These are phyloP conservation scores for Neopestalotiopsis clavispora DNA, from an alignment of 2,329 filamentous ascomycete genomes.

Conservation along the genomic window DNA sequence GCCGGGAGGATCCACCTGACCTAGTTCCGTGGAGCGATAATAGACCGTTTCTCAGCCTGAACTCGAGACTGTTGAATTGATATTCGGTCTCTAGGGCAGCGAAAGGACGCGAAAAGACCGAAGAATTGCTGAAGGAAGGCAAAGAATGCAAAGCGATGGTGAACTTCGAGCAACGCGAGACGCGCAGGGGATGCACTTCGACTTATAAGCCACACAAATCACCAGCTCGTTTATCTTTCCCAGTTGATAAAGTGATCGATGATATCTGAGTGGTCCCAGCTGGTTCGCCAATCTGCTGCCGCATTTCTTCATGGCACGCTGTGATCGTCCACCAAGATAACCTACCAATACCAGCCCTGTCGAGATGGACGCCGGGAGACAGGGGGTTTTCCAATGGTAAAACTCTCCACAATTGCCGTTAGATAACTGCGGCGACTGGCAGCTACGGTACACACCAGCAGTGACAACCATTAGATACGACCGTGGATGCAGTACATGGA, in stretches of 20 bases:
- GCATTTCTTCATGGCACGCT: not conserved
- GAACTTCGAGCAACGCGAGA: not conserved
- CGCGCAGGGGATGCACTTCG: not conserved
- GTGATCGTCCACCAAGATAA: not conserved
- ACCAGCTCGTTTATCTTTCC: not conserved
- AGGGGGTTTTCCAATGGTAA: not conserved
- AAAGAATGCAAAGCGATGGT: not conserved
- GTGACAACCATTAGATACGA: no score
- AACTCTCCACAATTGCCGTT: conserved; percentile 8
- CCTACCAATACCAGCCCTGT: conserved; percentile 3
- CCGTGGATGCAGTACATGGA: no score
- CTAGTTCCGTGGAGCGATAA: not conserved
- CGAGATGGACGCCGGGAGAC: conserved; percentile 1
- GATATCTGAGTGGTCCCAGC: not conserved
- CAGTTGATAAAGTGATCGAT: not conserved
- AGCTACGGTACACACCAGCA: not conserved
- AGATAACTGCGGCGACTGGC: not conserved
- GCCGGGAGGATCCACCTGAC: conserved; percentile 1
- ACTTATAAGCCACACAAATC: not conserved
- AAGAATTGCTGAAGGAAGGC: not conserved
- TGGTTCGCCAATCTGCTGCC: conserved; percentile 2
- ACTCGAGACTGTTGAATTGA: not conserved
- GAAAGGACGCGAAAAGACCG: not conserved
- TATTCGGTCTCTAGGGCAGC: not conserved
- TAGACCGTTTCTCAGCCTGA: not conserved